Evolutionary conservation across 2,329 filamentous ascomycete genomes (phyloP), one percentile per base, ranked within the genome.

Genomic region (Alternaria sp.): DNA sequence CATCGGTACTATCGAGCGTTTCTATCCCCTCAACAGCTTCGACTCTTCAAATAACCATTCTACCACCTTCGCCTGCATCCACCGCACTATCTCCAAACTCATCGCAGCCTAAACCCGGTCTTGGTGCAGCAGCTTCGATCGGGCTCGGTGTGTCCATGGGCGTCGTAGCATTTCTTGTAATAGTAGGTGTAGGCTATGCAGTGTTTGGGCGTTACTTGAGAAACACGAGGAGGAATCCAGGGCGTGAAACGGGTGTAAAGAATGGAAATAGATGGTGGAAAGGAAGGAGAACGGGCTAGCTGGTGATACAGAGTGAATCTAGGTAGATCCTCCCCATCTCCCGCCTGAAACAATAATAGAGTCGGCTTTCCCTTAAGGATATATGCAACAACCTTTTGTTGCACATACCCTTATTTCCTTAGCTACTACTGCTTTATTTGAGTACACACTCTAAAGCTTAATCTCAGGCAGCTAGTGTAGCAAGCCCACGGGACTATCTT

Each of bases 131-230:
- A 4, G 40, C 45, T 0, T 28, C 37, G 3, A 40, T 51, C 0
- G 52, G 56, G 0, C 34, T 59, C 7, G 56, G 56, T 24, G 56
- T 56, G 13, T 39, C 46, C 6, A 40, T 50, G 39, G 45, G 56
- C 8, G 13, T 54, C 3, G 10, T 39, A 6, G 51, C 33, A 6
- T 46, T 59, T 39, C 11, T 37, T 5, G 23, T 56, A 2, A 31
- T 54, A 10, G 40, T 21, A 4, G 33, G 40, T 1, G 56, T 56
- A 2, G 21, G 46, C 5, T 59, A 23, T 3, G 45, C 29, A 4
- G 13, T 59, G 3, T 59, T 56, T 23, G 28, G 45, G 4, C 28
- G 56, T 24, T 8, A 24, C 13, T 6, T 28, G 3, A 50, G 2
- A 7, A 5, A 24, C 0, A 23, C 41, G 49, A 21, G 11, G 49